A percentile compares a stretch with the other conserved stretches of the same genome.
Conservation (phyloP, 1,284 basidiomycete species). For the Ustilago esculenta region DNA sequence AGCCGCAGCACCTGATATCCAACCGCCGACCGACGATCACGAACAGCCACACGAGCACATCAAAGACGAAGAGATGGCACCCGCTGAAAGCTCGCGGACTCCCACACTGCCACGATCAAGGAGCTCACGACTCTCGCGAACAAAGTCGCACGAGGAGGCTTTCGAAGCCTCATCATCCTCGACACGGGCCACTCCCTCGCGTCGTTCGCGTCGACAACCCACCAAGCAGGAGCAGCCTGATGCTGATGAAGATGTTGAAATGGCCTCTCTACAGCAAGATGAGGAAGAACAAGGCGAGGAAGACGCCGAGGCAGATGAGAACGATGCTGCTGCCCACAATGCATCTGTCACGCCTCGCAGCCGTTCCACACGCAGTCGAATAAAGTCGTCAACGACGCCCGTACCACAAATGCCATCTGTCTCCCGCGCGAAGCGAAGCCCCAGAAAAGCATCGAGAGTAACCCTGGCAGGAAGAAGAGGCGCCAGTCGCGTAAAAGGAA, state of each 20-base stretch:
- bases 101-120: constrained; percentile 18
- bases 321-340: constrained; percentile 6
- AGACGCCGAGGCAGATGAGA: constrained; percentile 9
- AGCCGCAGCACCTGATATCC: neutral
- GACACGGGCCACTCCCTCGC: constrained; percentile 24
- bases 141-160: constrained; percentile 30
- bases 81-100: constrained; percentile 7
- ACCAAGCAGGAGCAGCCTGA: constrained; percentile 22
- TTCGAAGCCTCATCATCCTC: constrained; percentile 13
- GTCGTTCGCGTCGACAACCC: constrained; percentile 35
- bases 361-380: constrained; percentile 18
- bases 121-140: constrained; percentile 23
- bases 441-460: constrained; percentile 22
- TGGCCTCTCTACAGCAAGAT: constrained; percentile 8
- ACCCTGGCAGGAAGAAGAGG: constrained; percentile 19
- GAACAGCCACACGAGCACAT: neutral
- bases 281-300: constrained; percentile 8
- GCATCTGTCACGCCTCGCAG: constrained; percentile 21
- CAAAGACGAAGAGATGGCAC: constrained; percentile 26
- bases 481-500: constrained; percentile 4
- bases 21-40: neutral
- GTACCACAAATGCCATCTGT: constrained; percentile 21
- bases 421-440: constrained; percentile 16
- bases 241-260: constrained; percentile 13
- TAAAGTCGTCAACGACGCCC: constrained; percentile 28